Evolutionary conservation across 768 basidiomycete genomes (phyloP), one percentile per base, ranked within the genome.

Genomic region (Porphyrellus cyaneotinctus): DNA sequence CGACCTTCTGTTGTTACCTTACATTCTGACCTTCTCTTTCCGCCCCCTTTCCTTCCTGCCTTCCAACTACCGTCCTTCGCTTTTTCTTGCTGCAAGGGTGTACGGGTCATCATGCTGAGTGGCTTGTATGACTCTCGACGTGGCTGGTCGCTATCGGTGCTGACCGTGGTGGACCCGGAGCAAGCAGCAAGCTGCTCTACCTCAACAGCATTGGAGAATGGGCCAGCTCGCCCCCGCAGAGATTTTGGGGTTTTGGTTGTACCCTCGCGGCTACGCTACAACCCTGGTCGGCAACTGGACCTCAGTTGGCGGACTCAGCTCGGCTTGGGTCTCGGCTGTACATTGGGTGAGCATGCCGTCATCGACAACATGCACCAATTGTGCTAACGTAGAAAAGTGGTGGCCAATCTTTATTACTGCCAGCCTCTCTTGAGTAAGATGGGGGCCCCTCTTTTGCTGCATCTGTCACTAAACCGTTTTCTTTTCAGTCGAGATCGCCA

Each of bases 401-500:
- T 82, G 26, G 78, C 82, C 24, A 91, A 92, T 64, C 70, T 93
- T 44, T 92, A 91, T 64, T 93, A 91, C 54, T 87, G 84, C 56
- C 88, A 90, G 69, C 90, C 90, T 9, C 69, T 92, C 53, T 71
- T 91, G 11, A 87, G 88, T 82, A 62, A 62, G 77, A 70, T 58
- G 11, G 1, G 14, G 35, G 14, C 38, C 17, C 35, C 24, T 47
- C 4, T 43, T n/a, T 14, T 43, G 22, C 26, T 32, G 23, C 2
- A 45, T 37, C 30, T 17, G n/a, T 52, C 12, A 26, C 51, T 54
- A 8, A 56, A 23, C 2, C 12, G 2, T 43, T 33, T 3, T 22
- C 1, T 43, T 26, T 13, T 20, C 33, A 65, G 66, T 67, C 18
- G 56, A 67, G 47, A 70, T 77, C 51, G 64, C 78, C 51, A 37